Base-by-base conservation (phyloP, 2,329 filamentous ascomycete species). In the Fusarium sp. region DNA sequence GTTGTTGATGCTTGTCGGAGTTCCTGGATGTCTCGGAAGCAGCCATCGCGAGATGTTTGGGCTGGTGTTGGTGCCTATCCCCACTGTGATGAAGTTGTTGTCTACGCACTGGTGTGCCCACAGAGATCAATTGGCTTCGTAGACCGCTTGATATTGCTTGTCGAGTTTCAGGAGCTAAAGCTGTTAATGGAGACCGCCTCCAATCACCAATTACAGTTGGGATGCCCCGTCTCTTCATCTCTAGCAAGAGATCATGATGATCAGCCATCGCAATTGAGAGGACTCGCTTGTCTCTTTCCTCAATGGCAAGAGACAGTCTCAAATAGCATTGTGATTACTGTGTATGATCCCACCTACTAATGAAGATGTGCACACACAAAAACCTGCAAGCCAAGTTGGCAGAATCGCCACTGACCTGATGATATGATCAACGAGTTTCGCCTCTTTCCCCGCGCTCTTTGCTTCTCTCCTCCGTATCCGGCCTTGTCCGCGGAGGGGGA, bases 351-450 rank as follows among this genome's bases (percentile, higher is more conserved):
- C 29, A 61, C 47, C 42, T 3, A 52, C 50, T 18, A 22, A 40
- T 62, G 54, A 67, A 67, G 29, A 47, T 59, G 59, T 71, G 70
- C 34, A 54, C 62, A 54, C 62, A 61, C 38, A 11, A n/a, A 57
- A 38, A 71, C 31, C 47, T 67, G 38, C 67, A 73, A 57, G 67
- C 67, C 62, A 67, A 73, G 67, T 52, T 47, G 38, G 54, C 59
- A 52, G 57, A 64, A n/a, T 67, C 34, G 67, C 70, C 72, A 68
- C 70, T 29, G 47, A 63, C 50, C 52, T 52, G 57, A 58, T 56
- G 57, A 62, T 62, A 62, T 56, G 58, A 62, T 61, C 4, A 29
- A 54, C 58, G 16, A 57, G 27, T 40, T 47, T 65, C 62, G 35
- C 35, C 42, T 60, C 35, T 29, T 58, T 42, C 59, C 56, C 65